Evolutionary conservation across 306 rosid species (phyloP).

Genomic region (Medicago ruthenica): DNA sequence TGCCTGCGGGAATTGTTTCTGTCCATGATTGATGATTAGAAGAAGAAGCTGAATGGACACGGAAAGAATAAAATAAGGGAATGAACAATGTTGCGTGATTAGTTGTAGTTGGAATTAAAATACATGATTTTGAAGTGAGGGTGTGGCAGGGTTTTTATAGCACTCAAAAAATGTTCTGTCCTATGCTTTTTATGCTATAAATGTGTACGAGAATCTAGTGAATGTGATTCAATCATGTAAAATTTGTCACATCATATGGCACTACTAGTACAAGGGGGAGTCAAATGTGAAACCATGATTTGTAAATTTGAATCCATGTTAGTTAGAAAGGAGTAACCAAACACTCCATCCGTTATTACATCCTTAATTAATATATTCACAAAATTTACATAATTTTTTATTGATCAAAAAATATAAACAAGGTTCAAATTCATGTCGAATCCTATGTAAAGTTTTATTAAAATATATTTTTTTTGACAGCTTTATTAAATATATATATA

Average conservation of each 20-base stretch:
- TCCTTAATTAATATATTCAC: neutral
- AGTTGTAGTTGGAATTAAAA: conserved; percentile 7
- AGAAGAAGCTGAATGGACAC: conserved; percentile 1
- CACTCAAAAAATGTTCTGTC: conserved; percentile 28
- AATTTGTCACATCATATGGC: too few species aligned
- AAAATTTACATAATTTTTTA: neutral
- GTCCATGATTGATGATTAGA: conserved; percentile 52
- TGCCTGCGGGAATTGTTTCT: conserved; percentile 62
- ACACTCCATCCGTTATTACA: neutral
- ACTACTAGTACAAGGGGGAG: neutral
- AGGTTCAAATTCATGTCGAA: neutral
- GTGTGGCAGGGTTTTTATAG: conserved; percentile 51
- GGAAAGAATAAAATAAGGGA: conserved; percentile 10
- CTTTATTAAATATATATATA: too few species aligned
- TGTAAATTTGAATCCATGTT: neutral
- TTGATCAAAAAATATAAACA: neutral
- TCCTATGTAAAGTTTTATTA: neutral
- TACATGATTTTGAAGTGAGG: conserved; percentile 41
- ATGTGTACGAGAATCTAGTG: neutral
- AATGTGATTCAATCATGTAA: neutral
- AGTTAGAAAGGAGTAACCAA: neutral
- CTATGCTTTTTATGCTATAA: neutral
- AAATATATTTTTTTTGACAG: neutral
- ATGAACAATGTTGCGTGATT: neutral
- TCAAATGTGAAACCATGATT: neutral